A percentile compares a stretch with the other conserved stretches of the same genome.
Evolutionary conservation across 352 stramenopile species (phyloP).

Genomic region (Phytopythium delawarense): DNA sequence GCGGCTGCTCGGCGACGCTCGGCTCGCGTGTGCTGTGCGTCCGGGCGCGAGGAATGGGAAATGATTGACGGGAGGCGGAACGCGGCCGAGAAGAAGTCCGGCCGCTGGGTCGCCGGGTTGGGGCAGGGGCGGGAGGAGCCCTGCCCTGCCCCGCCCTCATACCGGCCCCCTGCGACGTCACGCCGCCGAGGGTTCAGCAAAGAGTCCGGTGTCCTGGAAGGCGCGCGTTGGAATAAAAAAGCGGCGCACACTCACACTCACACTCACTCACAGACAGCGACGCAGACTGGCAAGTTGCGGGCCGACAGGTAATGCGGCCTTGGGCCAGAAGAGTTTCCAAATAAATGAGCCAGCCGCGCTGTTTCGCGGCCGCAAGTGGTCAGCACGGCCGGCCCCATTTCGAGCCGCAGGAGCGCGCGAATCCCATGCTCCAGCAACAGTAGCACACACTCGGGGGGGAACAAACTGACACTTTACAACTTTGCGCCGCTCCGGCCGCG

Average conservation of each 20-base stretch:
- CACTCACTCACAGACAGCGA: too few relatives aligned
- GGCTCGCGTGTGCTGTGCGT: not conserved
- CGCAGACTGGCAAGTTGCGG: too few relatives aligned
- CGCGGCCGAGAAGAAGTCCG: not conserved
- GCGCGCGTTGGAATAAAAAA: conserved; percentile 3
- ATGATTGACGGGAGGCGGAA: conserved; percentile 10
- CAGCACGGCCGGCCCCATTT: not conserved
- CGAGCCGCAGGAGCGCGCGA: too few relatives aligned
- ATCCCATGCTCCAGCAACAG: too few relatives aligned
- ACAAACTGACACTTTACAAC: not conserved
- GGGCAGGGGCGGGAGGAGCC: conserved; percentile 18
- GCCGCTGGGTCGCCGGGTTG: conserved; percentile 4
- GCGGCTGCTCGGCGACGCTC: not conserved
- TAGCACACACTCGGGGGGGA: not conserved
- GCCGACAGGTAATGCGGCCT: too few relatives aligned
- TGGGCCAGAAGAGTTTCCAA: not conserved
- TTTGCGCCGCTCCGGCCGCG: too few relatives aligned
- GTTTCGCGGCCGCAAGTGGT: not conserved
- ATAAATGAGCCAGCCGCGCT: not conserved
- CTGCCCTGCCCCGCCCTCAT: not conserved
- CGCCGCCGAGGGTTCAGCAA: conserved; percentile 28
- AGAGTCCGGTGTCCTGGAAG: conserved; percentile 27
- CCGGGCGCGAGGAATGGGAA: conserved; percentile 24
- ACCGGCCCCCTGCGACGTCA: conserved; percentile 15
- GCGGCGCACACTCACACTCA: not conserved